Evolutionary conservation across 176 grass and related monocot species (phyloP), one percentile per base, ranked within the genome.

Genomic region (Aegilops sharonensis): DNA sequence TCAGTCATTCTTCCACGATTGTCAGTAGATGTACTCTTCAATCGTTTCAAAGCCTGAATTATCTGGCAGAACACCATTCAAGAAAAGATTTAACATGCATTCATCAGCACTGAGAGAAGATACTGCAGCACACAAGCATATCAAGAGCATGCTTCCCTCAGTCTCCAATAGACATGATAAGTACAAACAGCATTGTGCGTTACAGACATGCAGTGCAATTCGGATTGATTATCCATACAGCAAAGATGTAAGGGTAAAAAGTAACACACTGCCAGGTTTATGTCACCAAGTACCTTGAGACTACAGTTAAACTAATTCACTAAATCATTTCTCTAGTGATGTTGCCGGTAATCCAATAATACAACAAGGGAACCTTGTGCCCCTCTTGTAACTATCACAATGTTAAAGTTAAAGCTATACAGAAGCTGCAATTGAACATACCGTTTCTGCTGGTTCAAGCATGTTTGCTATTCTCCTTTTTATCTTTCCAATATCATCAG

Each of bases 381-480:
- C 14, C 24, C 43, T 57, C 54, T 57, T 57, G 54, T 18, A 75
- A 43, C 12, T 45, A 75, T 75, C 14, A 52, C 7, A 20, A 27
- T 31, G 25, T 47, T 25, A 1, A 40, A 65, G 56, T 36, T 34
- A 59, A 27, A 40, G n/a, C 76, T 82, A 66, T 69, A 32, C 15
- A 83, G 80, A 81, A 67, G 40, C 25, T 78, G 67, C 85, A 84
- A 65, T 8, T 69, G 42, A 83, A 34, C 65, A 68, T 89, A 98
- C 97, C 13, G 92, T 98, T 94, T 95, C 97, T 17, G 88, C 90
- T 37, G 94, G 90, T 48, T 95, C 88, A 20, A 98, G 97, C 67
- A 95, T 76, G 80, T 94, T 88, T 57, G 97, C 90, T 89, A 98
- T 98, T 64, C 66, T 88, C 67, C 94, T 86, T 89, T 98, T 98